A percentile compares a stretch with the other conserved stretches of the same genome.
These are phyloP conservation scores for Aspergillus conjunctus DNA, from an alignment of 495 filamentous ascomycete genomes.

Conservation along the genomic window DNA sequence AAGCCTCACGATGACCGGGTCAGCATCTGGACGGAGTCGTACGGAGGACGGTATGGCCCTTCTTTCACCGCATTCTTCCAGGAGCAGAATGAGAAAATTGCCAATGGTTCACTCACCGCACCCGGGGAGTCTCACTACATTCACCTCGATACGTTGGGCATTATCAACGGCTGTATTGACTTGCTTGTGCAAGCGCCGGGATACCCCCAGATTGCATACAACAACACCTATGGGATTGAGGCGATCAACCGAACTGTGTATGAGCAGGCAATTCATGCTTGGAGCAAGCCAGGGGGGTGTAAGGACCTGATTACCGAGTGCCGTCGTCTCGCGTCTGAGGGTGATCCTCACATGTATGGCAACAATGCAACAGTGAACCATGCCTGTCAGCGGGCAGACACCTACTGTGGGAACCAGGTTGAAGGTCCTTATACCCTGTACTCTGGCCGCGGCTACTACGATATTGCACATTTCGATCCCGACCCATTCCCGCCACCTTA, in stretches of 20 bases:
- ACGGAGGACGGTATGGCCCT: constrained; percentile 70
- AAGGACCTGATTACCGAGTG: constrained; percentile 58
- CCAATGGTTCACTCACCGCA: constrained; percentile 36
- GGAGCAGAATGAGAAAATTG: constrained; percentile 61
- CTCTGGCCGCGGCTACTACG: constrained; percentile 59
- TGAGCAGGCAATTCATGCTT: constrained; percentile 48
- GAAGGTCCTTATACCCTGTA: constrained; percentile 38
- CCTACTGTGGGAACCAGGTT: constrained; percentile 41
- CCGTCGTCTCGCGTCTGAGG: constrained; percentile 36
- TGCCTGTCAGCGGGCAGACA: constrained; percentile 40
- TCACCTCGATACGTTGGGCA: constrained; percentile 51
- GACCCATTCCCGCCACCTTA: constrained; percentile 67
- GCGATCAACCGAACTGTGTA: constrained; percentile 60
- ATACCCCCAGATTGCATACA: constrained; percentile 68
- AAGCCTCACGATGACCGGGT: constrained; percentile 57
- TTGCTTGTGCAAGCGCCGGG: constrained; percentile 64
- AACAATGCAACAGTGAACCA: constrained; percentile 47
- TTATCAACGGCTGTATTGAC: constrained; percentile 79
- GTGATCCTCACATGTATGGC: constrained; percentile 49
- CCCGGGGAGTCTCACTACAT: constrained; percentile 40
- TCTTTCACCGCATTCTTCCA: constrained; percentile 66
- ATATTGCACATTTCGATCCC: constrained; percentile 54
- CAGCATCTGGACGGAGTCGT: constrained; percentile 58
- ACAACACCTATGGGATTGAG: constrained; percentile 75
- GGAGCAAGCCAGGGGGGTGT: constrained; percentile 59